Evolutionary conservation across 345 rosid genomes (phyloP).

Genomic region (Stellera chamaejasme): DNA sequence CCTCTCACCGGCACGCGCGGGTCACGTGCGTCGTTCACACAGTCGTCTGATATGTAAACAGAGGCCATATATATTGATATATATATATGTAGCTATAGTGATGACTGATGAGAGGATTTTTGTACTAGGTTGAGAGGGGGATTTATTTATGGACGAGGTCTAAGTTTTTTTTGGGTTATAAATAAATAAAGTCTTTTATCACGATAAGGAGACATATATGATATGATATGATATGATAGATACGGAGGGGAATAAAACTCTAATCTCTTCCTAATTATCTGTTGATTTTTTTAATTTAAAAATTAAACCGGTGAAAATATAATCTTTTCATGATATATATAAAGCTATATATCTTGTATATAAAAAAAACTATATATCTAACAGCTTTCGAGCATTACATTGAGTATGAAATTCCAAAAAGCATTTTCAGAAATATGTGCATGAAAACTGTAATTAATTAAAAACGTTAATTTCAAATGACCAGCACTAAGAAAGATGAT

Average conservation of each 20-base stretch:
- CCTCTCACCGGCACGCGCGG: conserved; percentile 55
- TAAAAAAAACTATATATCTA: too few relatives aligned
- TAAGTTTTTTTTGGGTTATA: conserved; percentile 1
- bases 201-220: neutral
- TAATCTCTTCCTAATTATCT: too few relatives aligned
- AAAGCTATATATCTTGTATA: too few relatives aligned
- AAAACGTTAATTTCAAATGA: too few relatives aligned
- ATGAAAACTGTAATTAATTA: too few relatives aligned
- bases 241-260: neutral
- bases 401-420: too few relatives aligned
- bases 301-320: too few relatives aligned
- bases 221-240: neutral
- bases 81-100: neutral
- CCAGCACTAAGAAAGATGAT: too few relatives aligned
- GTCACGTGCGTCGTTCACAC: conserved; percentile 62
- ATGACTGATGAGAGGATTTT: neutral
- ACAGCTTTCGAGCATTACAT: too few relatives aligned
- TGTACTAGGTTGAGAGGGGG: neutral
- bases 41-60: conserved; percentile 67
- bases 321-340: too few relatives aligned
- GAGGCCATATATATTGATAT: conserved; percentile 49
- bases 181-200: neutral
- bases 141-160: neutral
- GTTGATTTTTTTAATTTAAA: too few relatives aligned
- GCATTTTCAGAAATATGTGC: too few relatives aligned